A percentile compares a stretch with the other conserved stretches of the same genome.
Evolutionary conservation across 2,329 filamentous ascomycete species (phyloP).

Genomic region (Aspergillaceae sp.): DNA sequence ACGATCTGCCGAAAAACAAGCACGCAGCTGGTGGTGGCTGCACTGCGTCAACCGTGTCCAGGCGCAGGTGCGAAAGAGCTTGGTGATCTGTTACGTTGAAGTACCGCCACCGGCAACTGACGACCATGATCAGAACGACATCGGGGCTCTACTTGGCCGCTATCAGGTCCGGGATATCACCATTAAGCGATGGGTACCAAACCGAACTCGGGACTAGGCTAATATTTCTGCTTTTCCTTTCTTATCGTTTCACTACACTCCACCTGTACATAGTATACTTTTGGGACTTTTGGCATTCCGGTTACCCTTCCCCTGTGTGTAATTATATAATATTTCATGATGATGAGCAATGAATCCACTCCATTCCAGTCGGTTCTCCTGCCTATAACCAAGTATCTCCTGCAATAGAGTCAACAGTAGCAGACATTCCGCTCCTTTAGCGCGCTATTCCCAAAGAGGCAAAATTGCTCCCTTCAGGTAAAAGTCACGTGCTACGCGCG

Average conservation of each 20-base stretch:
- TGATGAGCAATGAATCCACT: not conserved
- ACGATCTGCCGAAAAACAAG: constrained; percentile 41
- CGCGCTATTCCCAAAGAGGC: constrained; percentile 10
- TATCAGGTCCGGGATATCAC: constrained; percentile 76
- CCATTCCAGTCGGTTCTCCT: not conserved
- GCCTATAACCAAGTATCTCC: too few species aligned
- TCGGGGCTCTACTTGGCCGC: constrained; percentile 54
- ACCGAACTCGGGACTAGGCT: constrained; percentile 58
- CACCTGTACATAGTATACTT: not conserved
- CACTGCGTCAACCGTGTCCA: constrained; percentile 86
- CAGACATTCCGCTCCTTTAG: too few species aligned
- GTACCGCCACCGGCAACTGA: constrained; percentile 59
- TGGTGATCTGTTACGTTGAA: constrained; percentile 86
- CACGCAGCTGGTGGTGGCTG: constrained; percentile 47
- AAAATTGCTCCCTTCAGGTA: constrained; percentile 15
- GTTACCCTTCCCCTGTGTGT: not conserved
- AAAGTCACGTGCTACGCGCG: constrained; percentile 21
- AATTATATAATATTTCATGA: not conserved
- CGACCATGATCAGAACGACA: constrained; percentile 35
- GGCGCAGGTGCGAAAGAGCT: constrained; percentile 78
- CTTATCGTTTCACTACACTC: not conserved
- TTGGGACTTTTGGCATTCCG: not conserved
- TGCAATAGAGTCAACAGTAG: too few species aligned
- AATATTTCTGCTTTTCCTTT: not conserved
- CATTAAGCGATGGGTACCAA: constrained; percentile 74